A percentile compares a stretch with the other conserved stretches of the same genome.
These are phyloP conservation scores for Thalassiosira livingstoniorum DNA, from an alignment of 352 stramenopile genomes.

Conservation along the genomic window DNA sequence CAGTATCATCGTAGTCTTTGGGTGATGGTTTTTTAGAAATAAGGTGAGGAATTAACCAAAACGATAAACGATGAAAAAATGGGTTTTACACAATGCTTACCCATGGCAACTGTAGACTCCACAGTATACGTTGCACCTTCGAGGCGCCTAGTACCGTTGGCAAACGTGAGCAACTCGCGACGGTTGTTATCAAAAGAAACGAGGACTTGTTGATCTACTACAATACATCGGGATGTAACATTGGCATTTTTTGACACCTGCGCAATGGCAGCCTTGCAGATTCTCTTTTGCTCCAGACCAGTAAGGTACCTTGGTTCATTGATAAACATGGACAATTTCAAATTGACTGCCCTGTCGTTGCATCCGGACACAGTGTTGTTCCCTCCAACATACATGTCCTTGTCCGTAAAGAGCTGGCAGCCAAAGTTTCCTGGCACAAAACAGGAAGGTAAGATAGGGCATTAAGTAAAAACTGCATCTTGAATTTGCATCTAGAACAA, in stretches of 20 bases:
- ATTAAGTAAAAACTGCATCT: not conserved
- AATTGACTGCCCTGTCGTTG: constrained; percentile 34
- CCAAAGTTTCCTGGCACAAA: constrained; percentile 28
- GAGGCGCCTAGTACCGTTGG: constrained; percentile 9
- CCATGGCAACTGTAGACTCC: constrained; percentile 14
- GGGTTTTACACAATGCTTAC: too few species aligned
- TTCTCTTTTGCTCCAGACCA: constrained; percentile 52
- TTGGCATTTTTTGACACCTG: constrained; percentile 24
- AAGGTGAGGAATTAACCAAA: too few species aligned
- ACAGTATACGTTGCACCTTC: constrained; percentile 3
- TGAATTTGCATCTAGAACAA: not conserved
- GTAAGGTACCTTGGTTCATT: constrained; percentile 42
- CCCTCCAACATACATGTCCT: constrained; percentile 38
- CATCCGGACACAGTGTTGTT: constrained; percentile 42
- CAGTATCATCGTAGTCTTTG: constrained; percentile 20
- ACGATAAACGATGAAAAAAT: too few species aligned
- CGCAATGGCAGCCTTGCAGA: constrained; percentile 49
- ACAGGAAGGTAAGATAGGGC: constrained; percentile 1
- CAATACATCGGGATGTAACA: constrained; percentile 41
- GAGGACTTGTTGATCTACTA: constrained; percentile 47
- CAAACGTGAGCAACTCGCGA: constrained; percentile 2
- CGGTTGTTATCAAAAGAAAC: constrained; percentile 29
- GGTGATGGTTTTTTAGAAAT: too few species aligned
- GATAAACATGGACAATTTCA: constrained; percentile 45
- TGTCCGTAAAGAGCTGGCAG: constrained; percentile 39